Conservation (phyloP, 805 yeast genomes). For the Barnettozyma pratensis region DNA sequence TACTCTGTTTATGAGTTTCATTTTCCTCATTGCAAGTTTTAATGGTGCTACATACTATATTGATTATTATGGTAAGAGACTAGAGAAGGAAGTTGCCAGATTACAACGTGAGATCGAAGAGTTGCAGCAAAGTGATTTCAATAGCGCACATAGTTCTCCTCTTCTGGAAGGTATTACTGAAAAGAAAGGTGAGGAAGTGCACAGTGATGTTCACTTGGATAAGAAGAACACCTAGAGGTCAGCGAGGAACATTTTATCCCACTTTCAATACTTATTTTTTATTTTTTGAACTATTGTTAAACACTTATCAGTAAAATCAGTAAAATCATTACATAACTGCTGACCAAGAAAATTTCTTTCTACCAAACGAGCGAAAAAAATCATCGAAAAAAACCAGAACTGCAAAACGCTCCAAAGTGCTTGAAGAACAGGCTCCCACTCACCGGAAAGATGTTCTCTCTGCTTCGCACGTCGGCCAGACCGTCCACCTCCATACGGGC, state of each 20-base stretch:
- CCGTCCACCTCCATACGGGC: constrained; percentile 3
- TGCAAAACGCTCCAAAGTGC: no score
- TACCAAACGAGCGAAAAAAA: background rate
- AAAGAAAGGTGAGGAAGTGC: background rate
- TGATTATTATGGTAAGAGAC: constrained; percentile 85
- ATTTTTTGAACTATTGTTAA: no score
- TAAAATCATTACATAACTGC: no score
- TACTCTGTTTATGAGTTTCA: constrained; percentile 57
- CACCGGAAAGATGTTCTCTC: constrained; percentile 5
- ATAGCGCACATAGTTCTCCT: constrained; percentile 3
- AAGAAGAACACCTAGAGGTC: no score
- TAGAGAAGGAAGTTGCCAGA: constrained; percentile 77
- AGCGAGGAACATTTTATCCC: no score
- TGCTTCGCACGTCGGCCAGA: constrained; percentile 3
- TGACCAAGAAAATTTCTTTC: no score
- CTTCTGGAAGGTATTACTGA: background rate
- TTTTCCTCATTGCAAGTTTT: constrained; percentile 77
- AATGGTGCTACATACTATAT: constrained; percentile 95
- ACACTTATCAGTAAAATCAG: no score
- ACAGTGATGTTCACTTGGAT: background rate
- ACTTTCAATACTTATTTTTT: no score
- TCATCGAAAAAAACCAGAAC: background rate
- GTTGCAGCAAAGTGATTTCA: constrained; percentile 36
- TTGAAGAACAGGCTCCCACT: background rate
- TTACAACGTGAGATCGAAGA: constrained; percentile 67